Base-by-base conservation (phyloP, 2,329 filamentous ascomycete species). In the Penicillium frequentans region DNA sequence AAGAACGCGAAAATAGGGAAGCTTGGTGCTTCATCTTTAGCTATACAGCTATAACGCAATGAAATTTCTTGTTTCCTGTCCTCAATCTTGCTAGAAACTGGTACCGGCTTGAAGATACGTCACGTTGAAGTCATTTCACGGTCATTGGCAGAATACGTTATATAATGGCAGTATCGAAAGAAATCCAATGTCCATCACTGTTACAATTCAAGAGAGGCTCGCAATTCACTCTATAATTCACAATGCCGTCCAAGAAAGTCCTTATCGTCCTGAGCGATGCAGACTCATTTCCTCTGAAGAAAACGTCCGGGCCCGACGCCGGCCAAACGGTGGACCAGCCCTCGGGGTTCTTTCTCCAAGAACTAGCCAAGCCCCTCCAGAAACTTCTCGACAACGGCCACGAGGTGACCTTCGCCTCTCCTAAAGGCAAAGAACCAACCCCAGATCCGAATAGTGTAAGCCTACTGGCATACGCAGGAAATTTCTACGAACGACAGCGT, bases 371-470 rank as follows among this genome's bases (percentile, higher is more conserved):
- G 55, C 73, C 75, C 0, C 66, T 77, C 2, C 58, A 67, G 9
- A 72, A 71, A 26, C 63, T 76, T 16, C 73, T 77, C 33, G 69
- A 72, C 6, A 64, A 67, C 26, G 71, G 70, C 19, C 76, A 77
- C 62, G 73, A 79, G 64, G 70, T 79, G 24, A 79, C 75, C 11
- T 80, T 80, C 58, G 75, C 77, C n/a, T 78, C 76, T 0, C 77
- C 78, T 0, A 62, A 73, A 45, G 78, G 78, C 58, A 69, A 71
- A 27, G 72, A 77, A 42, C 77, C 78, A 0, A 64, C 66, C 5
- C n/a, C 39, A 13, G 39, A 42, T 14, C 39, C 39, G 9, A 42
- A 42, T 13, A 42, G 39, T 13, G 9, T 21, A 23, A 5, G 9
- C 19, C 19, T 42, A 11, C 9, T 42, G 10, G 39, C 39, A 13